Evolutionary conservation across 1,284 basidiomycete species (phyloP).

Genomic region (Ganoderma lingzhi): DNA sequence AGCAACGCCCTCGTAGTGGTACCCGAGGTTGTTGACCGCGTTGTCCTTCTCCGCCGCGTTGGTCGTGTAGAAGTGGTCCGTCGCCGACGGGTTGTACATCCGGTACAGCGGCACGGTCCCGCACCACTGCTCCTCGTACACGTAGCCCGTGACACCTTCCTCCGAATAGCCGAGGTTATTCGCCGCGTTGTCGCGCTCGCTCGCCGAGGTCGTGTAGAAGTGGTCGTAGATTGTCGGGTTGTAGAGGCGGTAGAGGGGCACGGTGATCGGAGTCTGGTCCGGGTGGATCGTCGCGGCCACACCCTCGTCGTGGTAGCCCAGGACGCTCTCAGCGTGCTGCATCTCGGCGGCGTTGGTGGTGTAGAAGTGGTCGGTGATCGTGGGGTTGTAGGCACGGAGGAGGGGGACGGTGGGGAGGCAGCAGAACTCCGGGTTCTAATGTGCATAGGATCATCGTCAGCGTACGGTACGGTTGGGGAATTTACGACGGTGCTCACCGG

Average conservation of each 20-base stretch:
- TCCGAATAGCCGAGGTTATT: constrained; percentile 7
- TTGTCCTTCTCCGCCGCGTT: constrained; percentile 16
- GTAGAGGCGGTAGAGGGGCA: constrained; percentile 27
- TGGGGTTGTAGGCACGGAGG: constrained; percentile 20
- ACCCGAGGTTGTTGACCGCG: constrained; percentile 6
- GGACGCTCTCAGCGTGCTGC: constrained; percentile 17
- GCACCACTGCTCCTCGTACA: constrained; percentile 6
- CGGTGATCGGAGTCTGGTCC: constrained; percentile 7
- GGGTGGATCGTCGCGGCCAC: constrained; percentile 22
- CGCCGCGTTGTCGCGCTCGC: constrained; percentile 14
- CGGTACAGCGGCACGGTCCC: constrained; percentile 24
- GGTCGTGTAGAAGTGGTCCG: constrained; percentile 26
- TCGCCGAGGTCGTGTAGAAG: constrained; percentile 19
- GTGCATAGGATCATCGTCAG: neutral
- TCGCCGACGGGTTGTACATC: constrained; percentile 9
- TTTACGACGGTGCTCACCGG: neutral
- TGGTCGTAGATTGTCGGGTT: constrained; percentile 6
- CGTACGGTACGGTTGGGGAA: neutral
- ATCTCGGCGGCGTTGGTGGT: constrained; percentile 23
- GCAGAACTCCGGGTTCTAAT: neutral
- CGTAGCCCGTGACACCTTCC: constrained; percentile 14
- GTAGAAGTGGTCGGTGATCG: constrained; percentile 30
- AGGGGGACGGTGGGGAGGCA: constrained; percentile 23
- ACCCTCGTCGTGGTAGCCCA: constrained; percentile 25
- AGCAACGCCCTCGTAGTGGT: constrained; percentile 16